phyloP scores from a whole-genome alignment of 2,329 filamentous ascomycete genomes.

The Dendrostoma leiphaemia region DNA sequence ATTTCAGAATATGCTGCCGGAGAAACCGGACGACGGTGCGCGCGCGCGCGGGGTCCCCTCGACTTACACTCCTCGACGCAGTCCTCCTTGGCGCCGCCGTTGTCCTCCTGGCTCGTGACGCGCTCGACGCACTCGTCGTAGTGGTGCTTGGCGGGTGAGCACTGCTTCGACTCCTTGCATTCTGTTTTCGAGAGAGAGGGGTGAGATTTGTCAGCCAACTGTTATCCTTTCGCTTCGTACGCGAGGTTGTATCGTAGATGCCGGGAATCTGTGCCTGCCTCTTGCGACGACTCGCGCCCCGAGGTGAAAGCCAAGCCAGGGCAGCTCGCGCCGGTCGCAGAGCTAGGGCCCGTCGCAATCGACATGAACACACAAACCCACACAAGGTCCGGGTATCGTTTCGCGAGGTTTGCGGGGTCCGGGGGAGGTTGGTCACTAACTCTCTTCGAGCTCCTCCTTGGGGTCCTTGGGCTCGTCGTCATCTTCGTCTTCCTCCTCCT shows the following conservation, averaged over 20 bases:
- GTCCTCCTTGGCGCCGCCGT: conserved; percentile 77
- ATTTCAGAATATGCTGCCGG: too few relatives aligned
- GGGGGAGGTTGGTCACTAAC: conserved; percentile 54
- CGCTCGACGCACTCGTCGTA: conserved; percentile 97
- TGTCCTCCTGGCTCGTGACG: conserved; percentile 69
- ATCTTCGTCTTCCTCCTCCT: conserved; percentile 78
- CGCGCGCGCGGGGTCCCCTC: not conserved
- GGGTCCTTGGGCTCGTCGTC: conserved; percentile 80
- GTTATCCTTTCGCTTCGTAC: not conserved
- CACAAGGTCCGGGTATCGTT: too few relatives aligned
- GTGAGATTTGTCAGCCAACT: conserved; percentile 14
- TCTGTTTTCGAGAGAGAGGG: too few relatives aligned
- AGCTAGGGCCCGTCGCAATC: too few relatives aligned
- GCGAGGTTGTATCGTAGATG: not conserved
- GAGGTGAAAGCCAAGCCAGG: too few relatives aligned
- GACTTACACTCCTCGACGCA: conserved; percentile 98
- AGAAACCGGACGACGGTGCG: too few relatives aligned
- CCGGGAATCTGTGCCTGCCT: not conserved
- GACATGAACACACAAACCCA: too few relatives aligned
- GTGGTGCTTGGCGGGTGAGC: conserved; percentile 90
- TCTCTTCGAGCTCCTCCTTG: conserved; percentile 87
- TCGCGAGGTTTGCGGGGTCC: not conserved
- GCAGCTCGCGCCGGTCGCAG: not conserved
- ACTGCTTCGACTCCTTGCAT: conserved; percentile 83
- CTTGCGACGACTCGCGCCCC: not conserved